phyloP scores from a whole-genome alignment of 164 flowering plant genomes.

The Nymphaea colorata region DNA sequence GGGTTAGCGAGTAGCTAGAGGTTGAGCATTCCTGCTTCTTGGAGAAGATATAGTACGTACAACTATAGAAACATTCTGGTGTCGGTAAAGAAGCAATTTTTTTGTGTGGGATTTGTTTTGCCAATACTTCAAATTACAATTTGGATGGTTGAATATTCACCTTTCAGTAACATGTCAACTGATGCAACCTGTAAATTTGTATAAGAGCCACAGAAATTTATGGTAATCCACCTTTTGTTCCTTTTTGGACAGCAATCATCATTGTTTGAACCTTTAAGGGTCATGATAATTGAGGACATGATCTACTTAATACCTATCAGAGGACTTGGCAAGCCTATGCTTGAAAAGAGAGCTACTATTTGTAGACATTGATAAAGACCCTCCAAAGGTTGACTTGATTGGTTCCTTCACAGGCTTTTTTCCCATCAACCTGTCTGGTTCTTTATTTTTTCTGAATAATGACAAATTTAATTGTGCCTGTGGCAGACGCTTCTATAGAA shows the following conservation, averaged over 20 bases:
- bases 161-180: too few species aligned
- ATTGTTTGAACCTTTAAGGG: slow-evolving; percentile 45
- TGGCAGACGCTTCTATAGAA: background rate
- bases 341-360: slow-evolving; percentile 27
- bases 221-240: too few species aligned
- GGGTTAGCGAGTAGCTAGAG: too few species aligned
- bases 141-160: too few species aligned
- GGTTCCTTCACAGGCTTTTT: background rate
- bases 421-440: background rate
- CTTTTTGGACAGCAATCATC: slow-evolving; percentile 44
- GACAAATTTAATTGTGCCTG: background rate
- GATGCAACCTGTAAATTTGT: too few species aligned
- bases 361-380: slow-evolving; percentile 80
- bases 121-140: too few species aligned
- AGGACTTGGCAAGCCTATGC: slow-evolving; percentile 43
- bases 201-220: too few species aligned
- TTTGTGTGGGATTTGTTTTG: too few species aligned
- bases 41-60: too few species aligned
- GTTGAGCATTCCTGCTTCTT: too few species aligned
- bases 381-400: slow-evolving; percentile 54
- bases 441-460: background rate
- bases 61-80: too few species aligned
- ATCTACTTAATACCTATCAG: slow-evolving; percentile 55
- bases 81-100: too few species aligned
- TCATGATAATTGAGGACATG: slow-evolving; percentile 91